phyloP scores from a whole-genome alignment of 202 grass and related monocot genomes.

The Eragrostis tef region DNA sequence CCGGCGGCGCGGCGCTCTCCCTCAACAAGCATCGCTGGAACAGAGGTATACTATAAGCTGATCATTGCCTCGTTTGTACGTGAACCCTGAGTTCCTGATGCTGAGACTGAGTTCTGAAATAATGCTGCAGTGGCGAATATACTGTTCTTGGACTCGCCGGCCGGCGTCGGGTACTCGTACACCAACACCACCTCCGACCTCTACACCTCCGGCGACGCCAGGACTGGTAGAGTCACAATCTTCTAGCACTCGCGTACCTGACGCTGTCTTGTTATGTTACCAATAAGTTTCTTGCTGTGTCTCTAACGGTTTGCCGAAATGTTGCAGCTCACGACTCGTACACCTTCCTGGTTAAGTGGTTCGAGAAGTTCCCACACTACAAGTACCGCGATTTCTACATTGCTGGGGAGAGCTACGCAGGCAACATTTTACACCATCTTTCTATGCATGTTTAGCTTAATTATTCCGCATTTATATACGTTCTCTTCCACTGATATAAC shows the following conservation, averaged over 20 bases:
- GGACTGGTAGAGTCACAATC: constrained; percentile 44
- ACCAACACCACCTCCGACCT: constrained; percentile 73
- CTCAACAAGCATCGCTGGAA: constrained; percentile 78
- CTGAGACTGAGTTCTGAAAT: too few relatives aligned
- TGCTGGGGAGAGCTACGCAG: background rate
- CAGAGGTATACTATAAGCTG: constrained; percentile 42
- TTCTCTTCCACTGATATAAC: too few relatives aligned
- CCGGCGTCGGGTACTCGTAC: constrained; percentile 90
- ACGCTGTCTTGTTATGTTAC: too few relatives aligned
- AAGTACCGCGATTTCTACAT: background rate
- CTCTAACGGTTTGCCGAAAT: too few relatives aligned
- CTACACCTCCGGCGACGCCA: constrained; percentile 59
- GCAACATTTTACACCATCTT: too few relatives aligned
- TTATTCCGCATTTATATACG: too few relatives aligned
- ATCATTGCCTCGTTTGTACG: too few relatives aligned
- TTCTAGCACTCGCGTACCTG: background rate
- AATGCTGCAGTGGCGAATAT: constrained; percentile 62
- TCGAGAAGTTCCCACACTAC: background rate
- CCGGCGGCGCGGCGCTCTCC: constrained; percentile 60
- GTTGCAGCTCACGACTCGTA: background rate
- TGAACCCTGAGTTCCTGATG: too few relatives aligned
- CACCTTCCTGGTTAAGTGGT: background rate
- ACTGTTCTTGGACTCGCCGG: constrained; percentile 75
- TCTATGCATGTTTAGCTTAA: too few relatives aligned
- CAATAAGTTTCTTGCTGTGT: too few relatives aligned